phyloP scores from a whole-genome alignment of 108 stramenopile genomes.

The Schizochytrium sp. region DNA sequence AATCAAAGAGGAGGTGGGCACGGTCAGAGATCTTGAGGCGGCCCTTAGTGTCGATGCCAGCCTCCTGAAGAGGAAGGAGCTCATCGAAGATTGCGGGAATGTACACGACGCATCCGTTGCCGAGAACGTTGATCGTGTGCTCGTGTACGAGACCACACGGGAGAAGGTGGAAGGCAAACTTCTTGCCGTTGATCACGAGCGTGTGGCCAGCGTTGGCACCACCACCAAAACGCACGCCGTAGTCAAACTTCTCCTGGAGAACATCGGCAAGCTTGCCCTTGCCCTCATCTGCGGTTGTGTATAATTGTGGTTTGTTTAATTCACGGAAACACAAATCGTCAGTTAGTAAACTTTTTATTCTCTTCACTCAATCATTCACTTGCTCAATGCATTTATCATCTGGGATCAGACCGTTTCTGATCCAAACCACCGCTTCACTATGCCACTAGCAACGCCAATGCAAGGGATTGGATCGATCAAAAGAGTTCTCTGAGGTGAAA shows the following conservation, averaged over 20 bases:
- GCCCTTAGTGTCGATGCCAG: conserved; percentile 83
- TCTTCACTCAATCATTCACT: too few relatives aligned
- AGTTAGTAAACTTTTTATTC: too few relatives aligned
- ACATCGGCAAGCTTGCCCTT: conserved; percentile 99
- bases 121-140: conserved; percentile 88
- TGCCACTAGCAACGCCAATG: too few relatives aligned
- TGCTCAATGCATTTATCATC: too few relatives aligned
- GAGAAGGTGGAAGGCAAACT: conserved; percentile 99
- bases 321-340: too few relatives aligned
- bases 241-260: conserved; percentile 87
- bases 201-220: conserved; percentile 98
- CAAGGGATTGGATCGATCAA: too few relatives aligned
- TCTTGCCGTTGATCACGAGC: conserved; percentile 91
- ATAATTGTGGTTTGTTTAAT: not conserved
- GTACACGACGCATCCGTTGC: conserved; percentile 97
- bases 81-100: conserved; percentile 92
- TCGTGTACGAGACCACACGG: conserved; percentile 95
- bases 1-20: conserved; percentile 98
- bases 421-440: too few relatives aligned
- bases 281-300: conserved; percentile 85
- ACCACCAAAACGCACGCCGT: conserved; percentile 92
- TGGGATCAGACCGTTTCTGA: too few relatives aligned
- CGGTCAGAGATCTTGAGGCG: conserved; percentile 93
- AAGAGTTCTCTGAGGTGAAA: too few relatives aligned
- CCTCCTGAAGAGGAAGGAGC: conserved; percentile 82